Evolutionary conservation across 257 asterid species (phyloP), one percentile per base, ranked within the genome.

Genomic region (Salvia hispanica): DNA sequence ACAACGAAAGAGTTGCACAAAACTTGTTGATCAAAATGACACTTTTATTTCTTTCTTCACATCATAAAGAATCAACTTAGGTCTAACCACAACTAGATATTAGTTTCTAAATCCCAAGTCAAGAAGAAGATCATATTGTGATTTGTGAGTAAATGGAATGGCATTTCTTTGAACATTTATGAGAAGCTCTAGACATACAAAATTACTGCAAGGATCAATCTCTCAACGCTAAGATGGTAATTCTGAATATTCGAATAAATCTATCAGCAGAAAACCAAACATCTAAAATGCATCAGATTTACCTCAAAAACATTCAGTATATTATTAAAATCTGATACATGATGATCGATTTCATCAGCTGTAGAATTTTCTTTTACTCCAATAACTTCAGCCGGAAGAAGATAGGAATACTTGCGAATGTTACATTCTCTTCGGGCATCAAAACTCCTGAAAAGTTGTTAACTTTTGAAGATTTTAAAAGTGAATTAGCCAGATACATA

Each of bases 381-480:
- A 57, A 93, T 90, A 45, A 90, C 63, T 58, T 88, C 95, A 68
- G 88, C 87, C 16, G 99, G 99, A 67, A 93, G 92, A 59, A 93
- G 95, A 80, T 93, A 93, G 15, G 91, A 82, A 77, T 93, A 93
- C 76, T 85, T 86, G 71, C 97, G 95, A 58, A 89, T 72, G 74
- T 65, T 79, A 70, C 97, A 90, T 83, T 93, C 99, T 65, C 83
- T 83, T 69, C 99, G 89, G 39, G 89, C 86, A 74, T 93, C 95
- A 81, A 93, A 90, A 78, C 95, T 86, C 91, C 97, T 92, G 84
- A 70, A 70, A 69, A 58, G 76, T 37, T 55, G 69, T 42, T 42
- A 61, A 57, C 50, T 7, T 37, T 46, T 69, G 7, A 48, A 12
- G 39, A 58, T 40, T 25, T 21, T 28, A 45, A 34, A 48, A 43